Percentiles rank a stretch among this genome's conserved stretches.
Conservation (phyloP, 768 basidiomycete species). For the Pleurotus tuoliensis region DNA sequence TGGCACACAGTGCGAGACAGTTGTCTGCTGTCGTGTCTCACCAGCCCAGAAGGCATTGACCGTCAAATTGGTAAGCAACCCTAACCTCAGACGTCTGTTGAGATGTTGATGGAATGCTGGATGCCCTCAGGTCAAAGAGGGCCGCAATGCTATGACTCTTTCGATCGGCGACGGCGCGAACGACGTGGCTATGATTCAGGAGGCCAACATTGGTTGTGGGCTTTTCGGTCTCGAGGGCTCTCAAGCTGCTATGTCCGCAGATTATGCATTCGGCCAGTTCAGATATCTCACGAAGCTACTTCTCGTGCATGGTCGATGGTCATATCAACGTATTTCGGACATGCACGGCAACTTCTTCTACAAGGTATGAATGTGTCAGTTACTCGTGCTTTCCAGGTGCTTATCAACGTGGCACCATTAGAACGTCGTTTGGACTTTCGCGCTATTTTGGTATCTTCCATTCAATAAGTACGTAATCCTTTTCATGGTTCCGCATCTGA, state of each 20-base stretch:
- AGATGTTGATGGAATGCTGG: background rate
- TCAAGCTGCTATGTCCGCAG: constrained; percentile 98
- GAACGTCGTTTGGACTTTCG: constrained; percentile 92
- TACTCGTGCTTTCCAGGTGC: constrained; percentile 6
- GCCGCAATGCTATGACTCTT: constrained; percentile 91
- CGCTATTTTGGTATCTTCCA: constrained; percentile 91
- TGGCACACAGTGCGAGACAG: constrained; percentile 94
- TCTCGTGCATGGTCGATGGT: constrained; percentile 95
- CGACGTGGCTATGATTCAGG: constrained; percentile 99
- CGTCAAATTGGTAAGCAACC: constrained; percentile 72
- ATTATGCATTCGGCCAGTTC: constrained; percentile 98
- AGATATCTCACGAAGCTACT: constrained; percentile 87
- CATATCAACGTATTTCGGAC: constrained; percentile 91
- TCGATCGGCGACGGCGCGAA: constrained; percentile 98
- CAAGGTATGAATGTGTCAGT: constrained; percentile 55
- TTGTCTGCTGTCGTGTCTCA: constrained; percentile 97
- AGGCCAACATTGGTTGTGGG: constrained; percentile 97
- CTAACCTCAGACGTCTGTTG: background rate
- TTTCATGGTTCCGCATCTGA: constrained; percentile 11
- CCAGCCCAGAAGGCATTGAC: constrained; percentile 98
- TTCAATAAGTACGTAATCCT: constrained; percentile 66
- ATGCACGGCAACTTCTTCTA: constrained; percentile 99
- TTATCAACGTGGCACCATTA: constrained; percentile 20
- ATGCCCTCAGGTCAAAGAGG: constrained; percentile 78
- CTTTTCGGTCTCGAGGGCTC: constrained; percentile 93